Evolutionary conservation across 164 flowering plant species (phyloP).

Genomic region (Liriodendron chinense): DNA sequence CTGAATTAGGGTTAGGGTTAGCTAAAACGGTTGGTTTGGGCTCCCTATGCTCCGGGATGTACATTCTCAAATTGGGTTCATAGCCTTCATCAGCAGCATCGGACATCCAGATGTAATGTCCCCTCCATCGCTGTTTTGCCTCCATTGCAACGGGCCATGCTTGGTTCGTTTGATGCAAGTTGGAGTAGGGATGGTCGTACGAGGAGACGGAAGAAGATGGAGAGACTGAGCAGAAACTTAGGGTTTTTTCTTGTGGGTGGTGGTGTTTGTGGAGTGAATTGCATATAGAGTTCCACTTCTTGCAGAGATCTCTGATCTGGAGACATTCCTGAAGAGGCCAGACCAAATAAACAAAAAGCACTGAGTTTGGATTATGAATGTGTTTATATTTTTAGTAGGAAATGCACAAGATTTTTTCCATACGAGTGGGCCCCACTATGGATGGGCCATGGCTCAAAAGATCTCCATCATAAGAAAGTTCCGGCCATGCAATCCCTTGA

Average conservation of each 20-base stretch:
- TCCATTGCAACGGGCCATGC: slow-evolving; percentile 43
- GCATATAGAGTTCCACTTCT: slow-evolving; percentile 68
- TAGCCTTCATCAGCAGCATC: slow-evolving; percentile 18
- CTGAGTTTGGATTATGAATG: too few relatives aligned
- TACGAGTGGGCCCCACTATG: too few relatives aligned
- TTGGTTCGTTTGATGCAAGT: slow-evolving; percentile 26
- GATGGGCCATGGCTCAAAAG: too few relatives aligned
- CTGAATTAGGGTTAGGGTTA: slow-evolving; percentile 55
- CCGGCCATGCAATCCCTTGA: too few relatives aligned
- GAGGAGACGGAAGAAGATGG: slow-evolving; percentile 61
- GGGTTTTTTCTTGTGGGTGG: slow-evolving; percentile 38
- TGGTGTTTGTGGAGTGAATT: slow-evolving; percentile 47
- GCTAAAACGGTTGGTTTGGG: slow-evolving; percentile 47
- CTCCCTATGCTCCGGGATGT: slow-evolving; percentile 24
- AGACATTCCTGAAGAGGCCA: slow-evolving; percentile 41
- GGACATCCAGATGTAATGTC: slow-evolving; percentile 38
- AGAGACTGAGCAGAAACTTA: slow-evolving; percentile 49
- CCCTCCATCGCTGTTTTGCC: slow-evolving; percentile 30
- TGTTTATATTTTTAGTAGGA: too few relatives aligned
- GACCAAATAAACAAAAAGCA: too few relatives aligned
- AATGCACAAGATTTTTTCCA: too few relatives aligned
- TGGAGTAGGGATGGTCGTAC: slow-evolving; percentile 40
- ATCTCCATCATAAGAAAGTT: too few relatives aligned
- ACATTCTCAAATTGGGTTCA: slow-evolving; percentile 33
- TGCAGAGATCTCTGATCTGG: slow-evolving; percentile 44